A percentile compares a stretch with the other conserved stretches of the same genome.
These are phyloP conservation scores for Phytophthora constricta DNA, from an alignment of 352 stramenopile species.

Conservation along the genomic window DNA sequence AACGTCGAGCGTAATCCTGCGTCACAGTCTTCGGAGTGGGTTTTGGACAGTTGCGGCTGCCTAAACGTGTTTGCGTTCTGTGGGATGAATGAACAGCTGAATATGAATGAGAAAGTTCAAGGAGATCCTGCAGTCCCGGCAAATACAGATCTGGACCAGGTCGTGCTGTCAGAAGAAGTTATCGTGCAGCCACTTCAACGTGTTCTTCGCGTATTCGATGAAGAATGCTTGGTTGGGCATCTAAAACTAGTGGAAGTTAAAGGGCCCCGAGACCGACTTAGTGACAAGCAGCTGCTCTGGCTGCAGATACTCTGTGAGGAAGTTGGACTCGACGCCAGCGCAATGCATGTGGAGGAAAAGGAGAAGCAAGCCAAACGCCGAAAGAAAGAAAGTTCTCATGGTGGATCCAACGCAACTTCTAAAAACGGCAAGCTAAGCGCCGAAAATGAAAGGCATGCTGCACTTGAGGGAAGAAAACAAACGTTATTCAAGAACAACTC, in stretches of 20 bases:
- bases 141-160: background rate
- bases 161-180: slow-evolving; percentile 10
- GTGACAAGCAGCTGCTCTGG: slow-evolving; percentile 85
- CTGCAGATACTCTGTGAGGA: slow-evolving; percentile 67
- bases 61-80: slow-evolving; percentile 61
- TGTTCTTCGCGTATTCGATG: slow-evolving; percentile 28
- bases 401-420: slow-evolving; percentile 14
- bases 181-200: slow-evolving; percentile 16
- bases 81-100: slow-evolving; percentile 59
- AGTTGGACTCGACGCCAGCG: slow-evolving; percentile 58
- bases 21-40: slow-evolving; percentile 2
- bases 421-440: slow-evolving; percentile 21
- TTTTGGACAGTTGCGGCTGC: slow-evolving; percentile 46
- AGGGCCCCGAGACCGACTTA: slow-evolving; percentile 81
- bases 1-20: slow-evolving; percentile 5
- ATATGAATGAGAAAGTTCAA: slow-evolving; percentile 47
- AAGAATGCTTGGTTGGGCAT: slow-evolving; percentile 20
- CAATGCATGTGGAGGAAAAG: slow-evolving; percentile 81
- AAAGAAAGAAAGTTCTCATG: slow-evolving; percentile 23
- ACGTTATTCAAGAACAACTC: too few relatives aligned
- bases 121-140: slow-evolving; percentile 1
- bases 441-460: slow-evolving; percentile 18
- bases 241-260: slow-evolving; percentile 90
- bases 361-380: slow-evolving; percentile 49
- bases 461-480: too few relatives aligned